Conservation (phyloP, 2,329 filamentous ascomycete species). For the Fusarium verticillioides region DNA sequence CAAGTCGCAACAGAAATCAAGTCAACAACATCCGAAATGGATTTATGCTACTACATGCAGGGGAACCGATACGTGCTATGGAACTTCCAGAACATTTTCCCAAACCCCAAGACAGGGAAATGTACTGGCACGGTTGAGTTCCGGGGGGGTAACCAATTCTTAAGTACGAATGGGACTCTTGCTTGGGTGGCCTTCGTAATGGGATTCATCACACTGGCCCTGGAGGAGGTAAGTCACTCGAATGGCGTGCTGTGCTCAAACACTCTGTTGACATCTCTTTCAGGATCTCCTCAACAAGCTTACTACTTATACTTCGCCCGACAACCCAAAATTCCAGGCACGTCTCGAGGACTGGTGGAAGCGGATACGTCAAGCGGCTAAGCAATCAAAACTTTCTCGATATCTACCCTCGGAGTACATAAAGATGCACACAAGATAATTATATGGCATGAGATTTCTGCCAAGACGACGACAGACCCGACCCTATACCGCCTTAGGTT, state of each 20-base stretch:
- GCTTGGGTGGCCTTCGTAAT: slow-evolving; percentile 55
- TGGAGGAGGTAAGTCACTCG: slow-evolving; percentile 47
- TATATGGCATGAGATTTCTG: background rate
- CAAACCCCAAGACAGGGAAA: slow-evolving; percentile 50
- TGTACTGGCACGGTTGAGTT: slow-evolving; percentile 55
- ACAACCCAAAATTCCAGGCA: slow-evolving; percentile 46
- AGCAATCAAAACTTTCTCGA: slow-evolving; percentile 50
- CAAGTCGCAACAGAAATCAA: slow-evolving; percentile 48
- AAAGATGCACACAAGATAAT: slow-evolving; percentile 48
- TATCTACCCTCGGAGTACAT: slow-evolving; percentile 49
- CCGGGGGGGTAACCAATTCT: slow-evolving; percentile 53
- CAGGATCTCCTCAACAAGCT: slow-evolving; percentile 49
- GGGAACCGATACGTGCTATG: slow-evolving; percentile 53
- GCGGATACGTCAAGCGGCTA: slow-evolving; percentile 49
- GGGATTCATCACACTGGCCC: slow-evolving; percentile 52
- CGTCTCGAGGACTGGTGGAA: slow-evolving; percentile 51
- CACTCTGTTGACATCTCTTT: slow-evolving; percentile 11
- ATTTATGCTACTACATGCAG: slow-evolving; percentile 53
- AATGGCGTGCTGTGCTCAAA: background rate
- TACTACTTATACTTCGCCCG: slow-evolving; percentile 41
- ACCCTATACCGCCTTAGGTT: background rate
- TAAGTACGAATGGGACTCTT: slow-evolving; percentile 51
- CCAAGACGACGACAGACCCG: slow-evolving; percentile 5
- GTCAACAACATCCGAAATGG: slow-evolving; percentile 41
- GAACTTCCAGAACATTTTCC: slow-evolving; percentile 55